phyloP scores from a whole-genome alignment of 2,329 filamentous ascomycete species.

The Fusarium sp. region DNA sequence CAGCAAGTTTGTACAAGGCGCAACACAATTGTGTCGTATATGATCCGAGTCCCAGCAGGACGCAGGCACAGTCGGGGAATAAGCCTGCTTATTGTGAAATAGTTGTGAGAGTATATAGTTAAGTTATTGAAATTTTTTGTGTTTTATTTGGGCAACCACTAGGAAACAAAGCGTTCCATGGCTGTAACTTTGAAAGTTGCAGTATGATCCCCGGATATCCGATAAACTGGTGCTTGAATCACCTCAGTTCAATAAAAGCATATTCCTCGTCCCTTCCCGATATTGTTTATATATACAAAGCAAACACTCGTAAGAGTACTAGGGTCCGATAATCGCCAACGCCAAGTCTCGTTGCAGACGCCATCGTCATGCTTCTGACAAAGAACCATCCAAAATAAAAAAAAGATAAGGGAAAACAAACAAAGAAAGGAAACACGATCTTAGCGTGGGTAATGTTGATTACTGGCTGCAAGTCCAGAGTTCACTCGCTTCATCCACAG shows the following conservation, averaged over 20 bases:
- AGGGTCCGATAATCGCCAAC: constrained; percentile 45
- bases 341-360: constrained; percentile 47
- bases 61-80: too few species aligned
- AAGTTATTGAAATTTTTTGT: constrained; percentile 26
- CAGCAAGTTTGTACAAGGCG: neutral
- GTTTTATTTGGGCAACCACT: constrained; percentile 27
- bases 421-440: constrained; percentile 28
- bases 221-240: constrained; percentile 28
- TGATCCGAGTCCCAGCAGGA: too few species aligned
- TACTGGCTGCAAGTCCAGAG: constrained; percentile 9
- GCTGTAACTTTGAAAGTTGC: constrained; percentile 9
- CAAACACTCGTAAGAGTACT: constrained; percentile 45
- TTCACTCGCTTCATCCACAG: constrained; percentile 13
- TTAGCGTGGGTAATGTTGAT: constrained; percentile 23
- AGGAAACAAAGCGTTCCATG: constrained; percentile 19
- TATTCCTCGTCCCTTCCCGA: constrained; percentile 37
- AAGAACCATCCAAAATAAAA: constrained; percentile 36
- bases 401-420: constrained; percentile 1
- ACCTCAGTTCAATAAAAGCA: constrained; percentile 38
- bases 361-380: constrained; percentile 47
- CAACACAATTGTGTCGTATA: neutral
- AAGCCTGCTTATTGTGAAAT: neutral
- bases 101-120: neutral
- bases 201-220: constrained; percentile 30
- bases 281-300: constrained; percentile 48